These are phyloP conservation scores for Eucalyptus melliodora DNA, from an alignment of 345 rosid genomes.

Conservation along the genomic window DNA sequence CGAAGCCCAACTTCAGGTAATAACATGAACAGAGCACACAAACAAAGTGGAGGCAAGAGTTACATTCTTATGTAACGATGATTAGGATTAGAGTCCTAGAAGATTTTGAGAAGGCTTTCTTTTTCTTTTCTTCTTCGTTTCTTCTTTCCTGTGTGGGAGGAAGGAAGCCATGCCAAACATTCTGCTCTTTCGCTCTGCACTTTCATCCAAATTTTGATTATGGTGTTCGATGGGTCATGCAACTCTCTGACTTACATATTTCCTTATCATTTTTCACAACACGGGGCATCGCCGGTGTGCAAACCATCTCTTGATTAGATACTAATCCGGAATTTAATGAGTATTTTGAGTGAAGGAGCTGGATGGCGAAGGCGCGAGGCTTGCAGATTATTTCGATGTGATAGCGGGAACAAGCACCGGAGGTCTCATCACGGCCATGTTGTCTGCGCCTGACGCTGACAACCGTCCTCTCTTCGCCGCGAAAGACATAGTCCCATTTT, in stretches of 20 bases:
- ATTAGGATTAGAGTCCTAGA: not conserved
- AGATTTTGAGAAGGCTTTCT: not conserved
- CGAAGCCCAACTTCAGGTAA: conserved; percentile 80
- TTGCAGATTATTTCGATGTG: not conserved
- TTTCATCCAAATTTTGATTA: not conserved
- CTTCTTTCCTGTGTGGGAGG: not conserved
- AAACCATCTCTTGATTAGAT: not conserved
- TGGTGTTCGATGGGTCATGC: not conserved
- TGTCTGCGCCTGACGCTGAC: conserved; percentile 33
- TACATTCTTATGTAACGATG: not conserved
- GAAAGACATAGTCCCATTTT: conserved; percentile 56
- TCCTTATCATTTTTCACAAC: not conserved
- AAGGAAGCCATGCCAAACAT: not conserved
- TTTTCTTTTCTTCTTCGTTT: not conserved
- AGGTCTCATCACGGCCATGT: not conserved
- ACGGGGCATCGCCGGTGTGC: not conserved
- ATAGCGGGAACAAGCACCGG: not conserved
- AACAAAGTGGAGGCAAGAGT: not conserved
- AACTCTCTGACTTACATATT: not conserved
- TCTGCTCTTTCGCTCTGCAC: not conserved
- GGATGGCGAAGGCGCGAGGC: not conserved
- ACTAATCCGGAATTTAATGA: not conserved
- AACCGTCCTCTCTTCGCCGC: conserved; percentile 52
- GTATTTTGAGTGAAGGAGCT: not conserved
- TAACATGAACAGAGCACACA: not conserved